Evolutionary conservation across 495 filamentous ascomycete genomes (phyloP), one percentile per base, ranked within the genome.

Genomic region (Hypoxylon intermedium): DNA sequence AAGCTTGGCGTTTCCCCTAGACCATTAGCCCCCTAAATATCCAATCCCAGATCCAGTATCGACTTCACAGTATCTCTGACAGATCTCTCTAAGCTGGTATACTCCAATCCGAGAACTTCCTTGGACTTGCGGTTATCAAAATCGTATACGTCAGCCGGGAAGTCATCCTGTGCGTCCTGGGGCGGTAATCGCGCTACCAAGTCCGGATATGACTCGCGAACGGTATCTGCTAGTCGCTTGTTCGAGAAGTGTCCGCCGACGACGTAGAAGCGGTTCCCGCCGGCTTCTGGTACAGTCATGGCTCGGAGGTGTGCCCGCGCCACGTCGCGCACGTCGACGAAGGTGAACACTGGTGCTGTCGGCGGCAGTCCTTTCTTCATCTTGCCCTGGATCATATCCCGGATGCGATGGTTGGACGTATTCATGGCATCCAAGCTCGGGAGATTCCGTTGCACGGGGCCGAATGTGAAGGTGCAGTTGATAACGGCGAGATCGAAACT

Each of bases 321-420:
- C n/a, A 81, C 76, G 42, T 82, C 79, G 6, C 79, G 71, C 9
- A 81, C 79, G 53, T 82, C 79, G 40, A 80, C 75, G 31, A 67
- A 79, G 0, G 75, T 78, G 55, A 80, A 82, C 0, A 79, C 77
- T 0, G 77, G 78, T 0, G 70, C 67, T 2, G 74, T 77, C 0
- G 75, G 70, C 1, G 31, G 41, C 11, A 79, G 67, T 0, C 41
- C 67, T 1, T 38, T 30, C 6, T 57, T 53, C 70, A 68, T 67
- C 24, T 62, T 61, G 4, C 76, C 78, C 12, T 23, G 64, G 5
- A 79, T 31, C 24, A 77, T 60, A 54, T 79, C 75, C 16, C 60
- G 63, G 53, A 81, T 73, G 20, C 76, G 70, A 6, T 71, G 69
- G 57, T 81, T 82, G n/a, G 79, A 80, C 3, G 75, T 77, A 65